These are phyloP conservation scores for Sergeia podlipaevii DNA, from an alignment of 208 protist species.

Conservation along the genomic window DNA sequence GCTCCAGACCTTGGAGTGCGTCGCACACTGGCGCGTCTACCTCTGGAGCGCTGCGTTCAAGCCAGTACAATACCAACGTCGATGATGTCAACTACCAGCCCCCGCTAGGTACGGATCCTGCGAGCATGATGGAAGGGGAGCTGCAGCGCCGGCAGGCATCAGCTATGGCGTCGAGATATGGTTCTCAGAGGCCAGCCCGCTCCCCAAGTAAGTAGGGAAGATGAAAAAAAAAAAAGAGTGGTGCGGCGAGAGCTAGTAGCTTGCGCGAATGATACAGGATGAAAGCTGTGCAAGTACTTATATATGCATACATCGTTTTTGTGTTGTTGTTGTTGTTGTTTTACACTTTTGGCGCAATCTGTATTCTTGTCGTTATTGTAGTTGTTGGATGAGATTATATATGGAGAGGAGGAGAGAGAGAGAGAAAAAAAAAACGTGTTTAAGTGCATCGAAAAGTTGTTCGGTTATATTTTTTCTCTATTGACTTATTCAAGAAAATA, in stretches of 20 bases:
- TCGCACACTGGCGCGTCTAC: neutral
- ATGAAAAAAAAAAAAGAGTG: no score
- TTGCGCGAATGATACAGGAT: no score
- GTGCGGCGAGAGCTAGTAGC: no score
- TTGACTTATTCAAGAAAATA: neutral
- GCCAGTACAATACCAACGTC: conserved; percentile 29
- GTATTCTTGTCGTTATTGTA: conserved; percentile 8
- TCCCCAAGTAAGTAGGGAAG: no score
- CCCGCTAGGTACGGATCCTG: conserved; percentile 72
- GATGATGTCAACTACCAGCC: conserved; percentile 61
- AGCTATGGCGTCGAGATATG: neutral
- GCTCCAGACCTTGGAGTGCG: conserved; percentile 4
- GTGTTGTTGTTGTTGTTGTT: conserved; percentile 4
- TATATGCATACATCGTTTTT: neutral
- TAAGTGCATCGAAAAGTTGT: neutral
- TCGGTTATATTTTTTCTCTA: neutral
- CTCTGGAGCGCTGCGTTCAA: conserved; percentile 3
- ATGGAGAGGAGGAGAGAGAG: neutral
- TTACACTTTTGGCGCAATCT: conserved; percentile 2
- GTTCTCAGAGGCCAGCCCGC: neutral
- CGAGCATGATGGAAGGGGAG: conserved; percentile 48
- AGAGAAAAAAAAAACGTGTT: neutral
- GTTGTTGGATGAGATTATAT: neutral
- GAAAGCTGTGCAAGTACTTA: no score
- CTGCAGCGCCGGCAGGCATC: conserved; percentile 20